phyloP scores from a whole-genome alignment of 768 basidiomycete genomes.

The Hysterangium stoloniferum region DNA sequence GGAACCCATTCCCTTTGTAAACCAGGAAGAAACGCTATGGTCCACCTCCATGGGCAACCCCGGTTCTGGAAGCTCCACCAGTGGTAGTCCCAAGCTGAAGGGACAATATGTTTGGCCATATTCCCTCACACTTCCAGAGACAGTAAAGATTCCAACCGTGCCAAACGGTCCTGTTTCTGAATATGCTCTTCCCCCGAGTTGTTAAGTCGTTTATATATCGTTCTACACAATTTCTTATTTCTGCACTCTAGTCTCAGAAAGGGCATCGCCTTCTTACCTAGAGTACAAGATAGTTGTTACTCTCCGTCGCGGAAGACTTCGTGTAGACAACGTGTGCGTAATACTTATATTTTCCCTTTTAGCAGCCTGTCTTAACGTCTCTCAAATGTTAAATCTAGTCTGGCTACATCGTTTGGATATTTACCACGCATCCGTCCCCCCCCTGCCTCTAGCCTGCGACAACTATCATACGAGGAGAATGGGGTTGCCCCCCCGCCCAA shows the following conservation, averaged over 20 bases:
- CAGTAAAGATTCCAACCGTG: constrained; percentile 30
- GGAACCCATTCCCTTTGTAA: constrained; percentile 42
- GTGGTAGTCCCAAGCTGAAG: constrained; percentile 28
- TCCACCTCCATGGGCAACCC: constrained; percentile 1
- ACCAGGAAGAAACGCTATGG: neutral
- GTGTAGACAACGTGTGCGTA: constrained; percentile 42
- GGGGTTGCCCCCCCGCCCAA: constrained; percentile 29
- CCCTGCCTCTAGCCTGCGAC: constrained; percentile 29
- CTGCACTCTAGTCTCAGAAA: constrained; percentile 32
- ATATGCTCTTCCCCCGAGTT: constrained; percentile 43
- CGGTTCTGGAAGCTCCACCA: constrained; percentile 15
- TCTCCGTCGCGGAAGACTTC: constrained; percentile 40
- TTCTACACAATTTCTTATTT: neutral
- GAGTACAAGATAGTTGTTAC: constrained; percentile 48
- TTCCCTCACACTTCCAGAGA: constrained; percentile 36
- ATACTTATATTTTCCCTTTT: neutral
- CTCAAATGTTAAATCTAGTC: constrained; percentile 17
- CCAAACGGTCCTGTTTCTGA: constrained; percentile 26
- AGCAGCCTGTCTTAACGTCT: no score
- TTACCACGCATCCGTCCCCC: constrained; percentile 27
- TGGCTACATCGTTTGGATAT: constrained; percentile 28
- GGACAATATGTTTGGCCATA: constrained; percentile 45
- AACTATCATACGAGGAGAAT: constrained; percentile 29
- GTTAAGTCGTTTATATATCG: constrained; percentile 1
- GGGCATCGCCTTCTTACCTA: constrained; percentile 46